Conservation (phyloP, 2,329 filamentous ascomycete genomes). For the Hypoxylon sp. region DNA sequence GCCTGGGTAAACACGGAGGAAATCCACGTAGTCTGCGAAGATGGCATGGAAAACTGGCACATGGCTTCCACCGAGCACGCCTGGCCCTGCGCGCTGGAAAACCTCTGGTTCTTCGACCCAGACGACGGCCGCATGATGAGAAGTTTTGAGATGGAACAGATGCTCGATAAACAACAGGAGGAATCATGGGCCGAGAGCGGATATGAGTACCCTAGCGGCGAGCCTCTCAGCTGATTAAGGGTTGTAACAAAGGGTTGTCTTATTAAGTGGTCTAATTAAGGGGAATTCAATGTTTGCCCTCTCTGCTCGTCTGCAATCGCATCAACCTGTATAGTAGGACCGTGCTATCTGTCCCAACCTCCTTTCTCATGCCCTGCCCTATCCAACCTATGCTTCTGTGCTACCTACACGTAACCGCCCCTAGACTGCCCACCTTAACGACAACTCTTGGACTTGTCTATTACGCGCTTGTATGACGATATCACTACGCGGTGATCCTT, state of each 20-base stretch:
- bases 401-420: neutral
- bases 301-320: too few species aligned
- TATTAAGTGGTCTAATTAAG: too few species aligned
- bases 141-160: constrained; percentile 16
- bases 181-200: neutral
- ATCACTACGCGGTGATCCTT: constrained; percentile 3
- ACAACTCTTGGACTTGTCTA: neutral
- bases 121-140: constrained; percentile 19
- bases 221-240: constrained; percentile 4
- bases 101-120: constrained; percentile 23
- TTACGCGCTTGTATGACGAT: constrained; percentile 1
- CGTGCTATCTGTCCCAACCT: neutral
- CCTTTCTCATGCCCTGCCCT: neutral
- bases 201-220: neutral
- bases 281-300: too few species aligned
- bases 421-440: constrained; percentile 1
- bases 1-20: constrained; percentile 18
- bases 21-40: constrained; percentile 21
- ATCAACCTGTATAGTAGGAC: too few species aligned
- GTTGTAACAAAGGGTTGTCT: too few species aligned
- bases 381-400: too few species aligned
- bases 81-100: constrained; percentile 23
- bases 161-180: neutral
- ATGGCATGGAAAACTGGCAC: constrained; percentile 22
- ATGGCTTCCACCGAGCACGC: constrained; percentile 15